These are phyloP conservation scores for Luffa acutangula DNA, from an alignment of 306 rosid species.

Conservation along the genomic window DNA sequence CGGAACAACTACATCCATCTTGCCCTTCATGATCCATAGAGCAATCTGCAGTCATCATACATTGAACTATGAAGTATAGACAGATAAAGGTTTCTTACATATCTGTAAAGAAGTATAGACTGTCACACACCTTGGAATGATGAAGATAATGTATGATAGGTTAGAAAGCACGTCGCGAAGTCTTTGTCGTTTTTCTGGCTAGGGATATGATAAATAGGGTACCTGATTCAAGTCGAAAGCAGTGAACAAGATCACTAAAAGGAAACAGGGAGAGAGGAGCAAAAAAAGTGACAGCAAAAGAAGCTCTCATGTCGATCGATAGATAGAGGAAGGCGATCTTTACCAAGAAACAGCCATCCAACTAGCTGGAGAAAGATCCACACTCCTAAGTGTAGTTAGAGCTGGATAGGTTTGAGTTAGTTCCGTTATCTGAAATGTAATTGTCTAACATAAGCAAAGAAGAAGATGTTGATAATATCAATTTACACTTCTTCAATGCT, in stretches of 20 bases:
- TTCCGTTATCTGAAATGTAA: conserved; percentile 38
- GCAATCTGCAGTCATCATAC: conserved; percentile 3
- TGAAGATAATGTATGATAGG: conserved; percentile 68
- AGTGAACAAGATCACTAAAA: not conserved
- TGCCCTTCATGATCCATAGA: not conserved
- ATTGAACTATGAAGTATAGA: not conserved
- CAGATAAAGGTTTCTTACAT: not conserved
- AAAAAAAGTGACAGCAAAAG: not conserved
- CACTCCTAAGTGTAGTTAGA: conserved; percentile 48
- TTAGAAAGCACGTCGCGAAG: conserved; percentile 63
- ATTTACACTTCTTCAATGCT: not conserved
- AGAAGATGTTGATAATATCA: not conserved
- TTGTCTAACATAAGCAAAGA: not conserved
- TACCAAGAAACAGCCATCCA: conserved; percentile 96
- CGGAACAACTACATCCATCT: not conserved
- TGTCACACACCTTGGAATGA: conserved; percentile 55
- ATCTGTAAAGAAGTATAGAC: not conserved
- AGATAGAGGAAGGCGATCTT: conserved; percentile 12
- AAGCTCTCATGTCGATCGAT: not conserved
- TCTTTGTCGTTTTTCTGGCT: conserved; percentile 43
- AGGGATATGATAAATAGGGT: conserved; percentile 70
- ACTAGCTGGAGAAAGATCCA: conserved; percentile 80
- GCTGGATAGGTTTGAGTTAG: conserved; percentile 43
- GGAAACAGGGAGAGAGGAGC: not conserved
- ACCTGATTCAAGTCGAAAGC: conserved; percentile 30